Evolutionary conservation across 2,329 filamentous ascomycete species (phyloP).

Genomic region (Exserohilum rostratum): DNA sequence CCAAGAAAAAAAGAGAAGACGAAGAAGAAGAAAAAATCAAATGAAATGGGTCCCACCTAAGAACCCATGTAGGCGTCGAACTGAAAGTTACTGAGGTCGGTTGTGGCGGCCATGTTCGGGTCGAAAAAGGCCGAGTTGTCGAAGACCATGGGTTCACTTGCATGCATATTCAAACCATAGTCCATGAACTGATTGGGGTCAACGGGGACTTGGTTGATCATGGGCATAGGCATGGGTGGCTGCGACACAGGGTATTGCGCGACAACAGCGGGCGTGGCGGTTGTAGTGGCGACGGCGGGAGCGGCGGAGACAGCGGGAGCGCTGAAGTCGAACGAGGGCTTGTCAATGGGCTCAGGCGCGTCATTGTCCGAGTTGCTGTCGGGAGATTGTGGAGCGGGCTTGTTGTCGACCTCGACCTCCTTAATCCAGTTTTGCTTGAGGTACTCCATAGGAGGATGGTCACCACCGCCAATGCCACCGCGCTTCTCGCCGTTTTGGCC

Average conservation of each 20-base stretch:
- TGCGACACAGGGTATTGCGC: conserved; percentile 16
- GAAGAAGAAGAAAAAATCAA: not conserved
- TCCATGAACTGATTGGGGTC: conserved; percentile 26
- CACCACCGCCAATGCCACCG: conserved; percentile 67
- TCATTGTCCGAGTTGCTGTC: conserved; percentile 34
- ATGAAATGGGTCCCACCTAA: conserved; percentile 5
- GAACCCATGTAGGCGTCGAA: conserved; percentile 37
- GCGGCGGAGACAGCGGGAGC: not conserved
- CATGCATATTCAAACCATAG: conserved; percentile 30
- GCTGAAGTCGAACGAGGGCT: not conserved
- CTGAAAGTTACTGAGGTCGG: conserved; percentile 29
- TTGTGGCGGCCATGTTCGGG: conserved; percentile 14
- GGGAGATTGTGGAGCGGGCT: conserved; percentile 22
- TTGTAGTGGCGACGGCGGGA: not conserved
- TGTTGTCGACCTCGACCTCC: conserved; percentile 58
- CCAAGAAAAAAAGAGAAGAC: not conserved
- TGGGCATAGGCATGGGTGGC: conserved; percentile 15
- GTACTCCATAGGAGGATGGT: conserved; percentile 65
- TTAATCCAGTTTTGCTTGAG: conserved; percentile 65
- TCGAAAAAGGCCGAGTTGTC: conserved; percentile 28
- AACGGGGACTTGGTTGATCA: conserved; percentile 18
- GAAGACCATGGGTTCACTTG: conserved; percentile 27
- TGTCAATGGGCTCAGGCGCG: conserved; percentile 15
- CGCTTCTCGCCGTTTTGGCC: conserved; percentile 65
- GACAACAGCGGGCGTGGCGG: not conserved